A percentile compares a stretch with the other conserved stretches of the same genome.
Conservation (phyloP, 2,329 filamentous ascomycete species). For the Colletotrichum musae region DNA sequence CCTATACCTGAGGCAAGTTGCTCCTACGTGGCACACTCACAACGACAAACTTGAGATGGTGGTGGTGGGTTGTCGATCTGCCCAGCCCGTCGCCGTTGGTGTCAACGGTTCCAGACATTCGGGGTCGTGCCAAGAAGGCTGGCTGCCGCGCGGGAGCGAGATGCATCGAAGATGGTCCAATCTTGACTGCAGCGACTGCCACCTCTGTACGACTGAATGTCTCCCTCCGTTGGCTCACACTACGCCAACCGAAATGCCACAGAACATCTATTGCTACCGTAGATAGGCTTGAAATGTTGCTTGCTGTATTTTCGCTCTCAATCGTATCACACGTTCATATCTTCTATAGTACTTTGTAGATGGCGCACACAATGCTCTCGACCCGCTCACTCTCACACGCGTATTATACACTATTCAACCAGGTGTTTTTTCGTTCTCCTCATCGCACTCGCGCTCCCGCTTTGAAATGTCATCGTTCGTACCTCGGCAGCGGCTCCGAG, state of each 20-base stretch:
- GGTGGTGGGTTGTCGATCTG: neutral
- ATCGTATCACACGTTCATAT: conserved; percentile 32
- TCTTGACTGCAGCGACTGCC: neutral
- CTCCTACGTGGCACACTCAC: neutral
- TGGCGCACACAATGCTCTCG: conserved; percentile 39
- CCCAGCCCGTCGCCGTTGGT: neutral
- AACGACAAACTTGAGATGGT: conserved; percentile 5
- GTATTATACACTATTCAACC: conserved; percentile 40
- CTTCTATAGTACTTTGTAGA: conserved; percentile 38
- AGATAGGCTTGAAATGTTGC: conserved; percentile 7
- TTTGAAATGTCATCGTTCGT: conserved; percentile 49
- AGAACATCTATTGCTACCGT: neutral
- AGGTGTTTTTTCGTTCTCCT: conserved; percentile 24
- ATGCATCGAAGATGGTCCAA: neutral
- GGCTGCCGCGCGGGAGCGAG: conserved; percentile 15
- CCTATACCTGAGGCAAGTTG: neutral
- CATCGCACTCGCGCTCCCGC: neutral
- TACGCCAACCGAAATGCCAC: too few species aligned
- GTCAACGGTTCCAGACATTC: conserved; percentile 4
- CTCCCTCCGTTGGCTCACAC: neutral
- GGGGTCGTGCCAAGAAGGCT: conserved; percentile 34
- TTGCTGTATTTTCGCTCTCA: conserved; percentile 37
- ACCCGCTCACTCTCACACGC: conserved; percentile 24
- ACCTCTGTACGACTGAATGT: neutral
- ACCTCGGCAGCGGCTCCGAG: conserved; percentile 52